These are phyloP conservation scores for Neoscytalidium dimidiatum DNA, from an alignment of 2,329 filamentous ascomycete species.

Conservation along the genomic window DNA sequence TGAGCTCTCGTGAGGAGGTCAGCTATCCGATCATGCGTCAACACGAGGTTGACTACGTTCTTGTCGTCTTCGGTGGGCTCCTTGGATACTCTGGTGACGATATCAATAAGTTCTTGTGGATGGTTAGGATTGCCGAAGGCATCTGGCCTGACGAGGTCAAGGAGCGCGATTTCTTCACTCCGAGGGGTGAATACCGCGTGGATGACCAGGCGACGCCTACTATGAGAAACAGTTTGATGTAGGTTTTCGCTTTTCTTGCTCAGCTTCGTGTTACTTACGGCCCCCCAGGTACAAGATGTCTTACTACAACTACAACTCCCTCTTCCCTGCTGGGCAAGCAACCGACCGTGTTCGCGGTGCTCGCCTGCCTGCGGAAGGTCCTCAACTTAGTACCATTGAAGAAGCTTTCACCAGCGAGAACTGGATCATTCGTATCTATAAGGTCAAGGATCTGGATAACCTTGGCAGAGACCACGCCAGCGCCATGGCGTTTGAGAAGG, in stretches of 20 bases:
- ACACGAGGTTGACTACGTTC: constrained; percentile 98
- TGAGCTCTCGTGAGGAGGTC: constrained; percentile 96
- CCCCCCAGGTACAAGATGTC: constrained; percentile 95
- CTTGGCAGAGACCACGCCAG: constrained; percentile 82
- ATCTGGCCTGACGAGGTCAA: constrained; percentile 99
- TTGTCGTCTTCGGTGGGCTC: constrained; percentile 93
- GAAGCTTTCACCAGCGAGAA: constrained; percentile 99
- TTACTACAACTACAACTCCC: constrained; percentile 92
- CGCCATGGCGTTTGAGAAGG: constrained; percentile 70
- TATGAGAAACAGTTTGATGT: constrained; percentile 99
- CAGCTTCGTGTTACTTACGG: constrained; percentile 28
- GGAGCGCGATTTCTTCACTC: constrained; percentile 94
- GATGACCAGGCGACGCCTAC: constrained; percentile 91
- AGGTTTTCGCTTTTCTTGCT: constrained; percentile 44
- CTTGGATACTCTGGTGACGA: constrained; percentile 97
- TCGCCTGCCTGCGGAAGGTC: constrained; percentile 79
- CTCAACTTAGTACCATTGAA: constrained; percentile 84
- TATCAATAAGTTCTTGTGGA: constrained; percentile 99
- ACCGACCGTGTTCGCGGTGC: constrained; percentile 84
- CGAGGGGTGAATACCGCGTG: constrained; percentile 90
- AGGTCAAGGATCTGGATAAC: constrained; percentile 98
- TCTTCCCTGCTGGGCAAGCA: constrained; percentile 91
- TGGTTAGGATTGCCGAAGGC: constrained; percentile 97
- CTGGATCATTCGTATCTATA: constrained; percentile 99
- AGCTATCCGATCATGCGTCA: constrained; percentile 98